A percentile compares a stretch with the other conserved stretches of the same genome.
Conservation (phyloP, 768 basidiomycete species). For the Suillus plorans region DNA sequence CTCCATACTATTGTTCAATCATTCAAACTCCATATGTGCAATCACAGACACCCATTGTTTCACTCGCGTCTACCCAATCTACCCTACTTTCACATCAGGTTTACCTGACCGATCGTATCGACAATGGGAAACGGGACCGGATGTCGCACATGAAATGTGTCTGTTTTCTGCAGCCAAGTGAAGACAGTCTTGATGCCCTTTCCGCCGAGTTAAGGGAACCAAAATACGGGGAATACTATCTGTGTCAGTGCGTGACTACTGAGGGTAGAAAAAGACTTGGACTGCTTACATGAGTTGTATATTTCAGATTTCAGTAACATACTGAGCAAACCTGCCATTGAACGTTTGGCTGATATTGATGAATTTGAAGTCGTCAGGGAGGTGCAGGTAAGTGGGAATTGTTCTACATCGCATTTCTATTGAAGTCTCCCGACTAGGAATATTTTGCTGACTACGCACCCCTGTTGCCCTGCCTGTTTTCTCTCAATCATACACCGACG, state of each 20-base stretch:
- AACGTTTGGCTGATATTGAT: constrained; percentile 90
- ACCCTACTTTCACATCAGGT: constrained; percentile 92
- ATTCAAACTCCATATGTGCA: constrained; percentile 9
- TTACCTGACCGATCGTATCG: constrained; percentile 96
- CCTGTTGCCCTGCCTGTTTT: constrained; percentile 82
- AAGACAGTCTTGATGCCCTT: constrained; percentile 80
- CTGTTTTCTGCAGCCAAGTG: constrained; percentile 84
- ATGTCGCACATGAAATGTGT: constrained; percentile 98
- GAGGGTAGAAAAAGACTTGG: constrained; percentile 14
- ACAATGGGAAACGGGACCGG: constrained; percentile 87
- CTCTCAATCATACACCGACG: constrained; percentile 75
- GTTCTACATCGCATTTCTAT: background rate
- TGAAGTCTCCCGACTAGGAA: constrained; percentile 55
- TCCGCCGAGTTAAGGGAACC: constrained; percentile 85
- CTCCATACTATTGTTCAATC: background rate
- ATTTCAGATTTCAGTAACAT: constrained; percentile 90
- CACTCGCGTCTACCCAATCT: constrained; percentile 91
- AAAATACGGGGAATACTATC: constrained; percentile 96
- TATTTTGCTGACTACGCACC: constrained; percentile 97
- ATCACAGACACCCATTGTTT: constrained; percentile 90
- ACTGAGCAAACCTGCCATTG: constrained; percentile 85
- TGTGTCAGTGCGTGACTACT: constrained; percentile 91
- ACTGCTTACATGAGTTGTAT: constrained; percentile 16
- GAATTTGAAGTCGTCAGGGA: constrained; percentile 96
- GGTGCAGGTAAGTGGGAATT: constrained; percentile 70